A percentile compares a stretch with the other conserved stretches of the same genome.
Evolutionary conservation across 192 early-diverging fungal species (phyloP).

Genomic region (Coemansia sp.): DNA sequence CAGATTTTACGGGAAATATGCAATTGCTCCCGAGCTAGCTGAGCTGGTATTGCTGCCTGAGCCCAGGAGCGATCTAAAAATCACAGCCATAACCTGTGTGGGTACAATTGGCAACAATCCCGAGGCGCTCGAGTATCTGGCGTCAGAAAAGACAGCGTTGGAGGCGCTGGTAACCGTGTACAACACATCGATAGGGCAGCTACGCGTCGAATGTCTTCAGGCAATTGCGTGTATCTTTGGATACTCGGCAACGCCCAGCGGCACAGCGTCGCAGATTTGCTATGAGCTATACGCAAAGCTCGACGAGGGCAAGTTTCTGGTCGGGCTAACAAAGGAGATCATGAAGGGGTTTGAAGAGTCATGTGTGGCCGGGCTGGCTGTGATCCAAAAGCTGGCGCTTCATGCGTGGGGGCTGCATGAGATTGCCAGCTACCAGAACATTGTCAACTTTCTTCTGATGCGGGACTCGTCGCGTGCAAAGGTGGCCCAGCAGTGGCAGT

Average conservation of each 20-base stretch:
- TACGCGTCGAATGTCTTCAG: conserved; percentile 42
- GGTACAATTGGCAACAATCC: conserved; percentile 47
- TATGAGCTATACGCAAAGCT: conserved; percentile 46
- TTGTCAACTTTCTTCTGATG: conserved; percentile 41
- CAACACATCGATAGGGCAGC: conserved; percentile 21
- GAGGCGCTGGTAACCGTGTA: conserved; percentile 34
- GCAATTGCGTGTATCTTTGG: conserved; percentile 50
- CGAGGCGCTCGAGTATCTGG: conserved; percentile 34
- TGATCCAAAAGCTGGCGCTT: conserved; percentile 40
- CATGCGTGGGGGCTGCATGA: conserved; percentile 52
- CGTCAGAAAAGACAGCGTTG: conserved; percentile 37
- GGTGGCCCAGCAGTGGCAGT: conserved; percentile 52
- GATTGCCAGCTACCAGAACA: conserved; percentile 42
- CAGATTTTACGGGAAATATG: conserved; percentile 31
- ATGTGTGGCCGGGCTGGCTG: conserved; percentile 39
- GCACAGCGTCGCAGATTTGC: conserved; percentile 35
- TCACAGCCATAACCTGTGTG: conserved; percentile 36
- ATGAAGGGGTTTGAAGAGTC: conserved; percentile 55
- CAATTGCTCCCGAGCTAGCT: conserved; percentile 25
- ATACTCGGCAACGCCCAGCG: conserved; percentile 20
- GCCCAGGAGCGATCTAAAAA: conserved; percentile 15
- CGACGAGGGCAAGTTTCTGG: conserved; percentile 34
- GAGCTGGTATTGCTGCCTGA: conserved; percentile 21
- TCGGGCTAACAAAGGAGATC: conserved; percentile 42
- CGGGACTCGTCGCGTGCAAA: conserved; percentile 41